These are phyloP conservation scores for Xylogone sp. DNA, from an alignment of 2,329 filamentous ascomycete genomes.

Conservation along the genomic window DNA sequence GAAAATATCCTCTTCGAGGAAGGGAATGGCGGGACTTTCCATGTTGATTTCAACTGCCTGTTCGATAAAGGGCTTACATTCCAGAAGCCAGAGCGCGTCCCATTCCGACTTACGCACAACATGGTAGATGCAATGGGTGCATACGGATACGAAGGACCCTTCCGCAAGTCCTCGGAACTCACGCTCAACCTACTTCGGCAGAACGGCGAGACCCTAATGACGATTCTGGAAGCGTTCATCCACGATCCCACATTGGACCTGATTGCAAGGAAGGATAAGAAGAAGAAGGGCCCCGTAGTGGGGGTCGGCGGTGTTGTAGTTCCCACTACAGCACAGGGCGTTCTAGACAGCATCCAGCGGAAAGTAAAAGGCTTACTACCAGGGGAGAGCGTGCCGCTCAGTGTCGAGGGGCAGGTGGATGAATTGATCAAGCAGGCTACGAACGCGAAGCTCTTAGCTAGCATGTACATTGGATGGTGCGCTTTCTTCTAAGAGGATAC, in stretches of 20 bases:
- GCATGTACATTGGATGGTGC: slow-evolving; percentile 98
- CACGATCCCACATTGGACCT: slow-evolving; percentile 96
- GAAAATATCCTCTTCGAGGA: slow-evolving; percentile 97
- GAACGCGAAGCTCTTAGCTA: slow-evolving; percentile 72
- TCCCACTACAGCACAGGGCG: slow-evolving; percentile 69
- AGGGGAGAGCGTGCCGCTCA: slow-evolving; percentile 86
- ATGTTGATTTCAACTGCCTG: slow-evolving; percentile 99
- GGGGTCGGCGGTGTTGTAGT: slow-evolving; percentile 35
- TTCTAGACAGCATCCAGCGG: slow-evolving; percentile 81
- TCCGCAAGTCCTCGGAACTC: slow-evolving; percentile 85
- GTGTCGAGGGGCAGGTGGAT: slow-evolving; percentile 96
- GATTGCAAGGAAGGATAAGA: slow-evolving; percentile 65
- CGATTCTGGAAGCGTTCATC: slow-evolving; percentile 92
- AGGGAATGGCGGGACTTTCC: slow-evolving; percentile 87
- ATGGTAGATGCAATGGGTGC: slow-evolving; percentile 98
- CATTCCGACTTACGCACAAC: slow-evolving; percentile 96
- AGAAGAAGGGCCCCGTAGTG: slow-evolving; percentile 27
- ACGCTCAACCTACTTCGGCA: slow-evolving; percentile 80
- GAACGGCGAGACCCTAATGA: slow-evolving; percentile 95
- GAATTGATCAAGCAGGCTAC: slow-evolving; percentile 87
- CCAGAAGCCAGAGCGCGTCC: slow-evolving; percentile 88
- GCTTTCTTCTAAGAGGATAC: slow-evolving; percentile 58
- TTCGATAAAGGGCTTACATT: slow-evolving; percentile 98
- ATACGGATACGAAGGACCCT: slow-evolving; percentile 90
- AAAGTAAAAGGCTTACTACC: slow-evolving; percentile 83